phyloP scores from a whole-genome alignment of 345 rosid genomes.

The Carallia brachiata region DNA sequence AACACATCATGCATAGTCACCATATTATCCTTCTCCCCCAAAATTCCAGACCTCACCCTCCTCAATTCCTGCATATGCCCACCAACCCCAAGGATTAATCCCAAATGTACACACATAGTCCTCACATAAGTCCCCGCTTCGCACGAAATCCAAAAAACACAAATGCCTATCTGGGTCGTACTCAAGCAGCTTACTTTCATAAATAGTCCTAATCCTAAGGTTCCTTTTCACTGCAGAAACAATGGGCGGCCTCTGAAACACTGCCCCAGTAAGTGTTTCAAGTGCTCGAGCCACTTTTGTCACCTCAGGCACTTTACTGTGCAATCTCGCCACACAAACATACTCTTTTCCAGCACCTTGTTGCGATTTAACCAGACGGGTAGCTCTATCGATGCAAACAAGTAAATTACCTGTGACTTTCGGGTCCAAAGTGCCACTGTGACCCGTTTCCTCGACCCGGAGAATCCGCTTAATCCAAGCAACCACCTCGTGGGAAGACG shows the following conservation, averaged over 20 bases:
- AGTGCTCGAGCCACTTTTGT: slow-evolving; percentile 87
- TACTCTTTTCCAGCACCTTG: slow-evolving; percentile 98
- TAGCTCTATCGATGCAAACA: slow-evolving; percentile 91
- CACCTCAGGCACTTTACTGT: slow-evolving; percentile 75
- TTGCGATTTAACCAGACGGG: slow-evolving; percentile 91
- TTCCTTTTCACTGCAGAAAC: not conserved
- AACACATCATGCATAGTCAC: slow-evolving; percentile 96
- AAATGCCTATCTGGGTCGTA: slow-evolving; percentile 40
- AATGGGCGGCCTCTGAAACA: slow-evolving; percentile 53
- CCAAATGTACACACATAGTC: slow-evolving; percentile 93
- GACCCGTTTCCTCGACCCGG: slow-evolving; percentile 86
- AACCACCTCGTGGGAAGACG: slow-evolving; percentile 95
- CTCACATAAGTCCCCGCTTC: slow-evolving; percentile 94
- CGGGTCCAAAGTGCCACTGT: slow-evolving; percentile 96
- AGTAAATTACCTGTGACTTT: slow-evolving; percentile 91
- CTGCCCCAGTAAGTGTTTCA: slow-evolving; percentile 85
- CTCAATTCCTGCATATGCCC: slow-evolving; percentile 95
- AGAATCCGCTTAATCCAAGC: slow-evolving; percentile 96
- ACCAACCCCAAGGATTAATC: slow-evolving; percentile 84
- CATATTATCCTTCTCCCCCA: slow-evolving; percentile 93
- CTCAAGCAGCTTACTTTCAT: slow-evolving; percentile 85
- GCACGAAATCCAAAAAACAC: slow-evolving; percentile 92
- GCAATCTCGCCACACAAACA: slow-evolving; percentile 82
- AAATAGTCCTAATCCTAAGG: slow-evolving; percentile 79
- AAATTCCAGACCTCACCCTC: slow-evolving; percentile 90